Evolutionary conservation across 805 yeast genomes (phyloP), one percentile per base, ranked within the genome.

Genomic region (Barnettozyma californica): DNA sequence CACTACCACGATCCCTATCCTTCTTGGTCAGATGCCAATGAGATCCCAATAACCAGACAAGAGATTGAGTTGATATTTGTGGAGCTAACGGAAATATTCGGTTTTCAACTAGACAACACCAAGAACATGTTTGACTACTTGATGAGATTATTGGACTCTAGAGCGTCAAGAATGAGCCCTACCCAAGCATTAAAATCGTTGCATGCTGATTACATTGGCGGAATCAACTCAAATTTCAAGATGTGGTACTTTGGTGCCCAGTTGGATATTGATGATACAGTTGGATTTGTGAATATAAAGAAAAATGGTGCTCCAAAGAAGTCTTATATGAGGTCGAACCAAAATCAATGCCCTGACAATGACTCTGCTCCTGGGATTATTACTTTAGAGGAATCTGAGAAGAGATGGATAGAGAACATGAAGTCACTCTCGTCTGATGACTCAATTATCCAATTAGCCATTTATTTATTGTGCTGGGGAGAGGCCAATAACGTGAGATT

Each of bases 401-500:
- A 59, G 38, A 69, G 71, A 40, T 81, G 87, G 89, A 62, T 66
- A 6, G 58, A 59, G 5, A 75, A 73, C 29, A 78, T 81, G 83
- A 69, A 69, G 27, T 59, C 68, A 1, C 67, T 78, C 41, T 61
- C 77, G 0, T 73, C 84, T 1, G 68, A 70, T 25, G 87, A 82
- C 47, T 74, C 81, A 49, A 69, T 80, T 3, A 67, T 73, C 14
- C 96, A 89, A 53, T 54, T 89, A 16, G 80, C 87, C 0, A 65
- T 89, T 8, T 90, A 82, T 59, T 70, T 89, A 11, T 63, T 87
- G 47, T 78, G 87, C 53, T 89, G 97, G 97, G 95, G 96, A 1
- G 97, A 89, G 62, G 89, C 96, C 0, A 87, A 86, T 59, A 90
- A 87, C 56, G 62, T 89, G 2, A 73, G 97, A 53, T 89, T 86